Base-by-base conservation (phyloP, 768 basidiomycete species). In the Xanthoconium stramineum region DNA sequence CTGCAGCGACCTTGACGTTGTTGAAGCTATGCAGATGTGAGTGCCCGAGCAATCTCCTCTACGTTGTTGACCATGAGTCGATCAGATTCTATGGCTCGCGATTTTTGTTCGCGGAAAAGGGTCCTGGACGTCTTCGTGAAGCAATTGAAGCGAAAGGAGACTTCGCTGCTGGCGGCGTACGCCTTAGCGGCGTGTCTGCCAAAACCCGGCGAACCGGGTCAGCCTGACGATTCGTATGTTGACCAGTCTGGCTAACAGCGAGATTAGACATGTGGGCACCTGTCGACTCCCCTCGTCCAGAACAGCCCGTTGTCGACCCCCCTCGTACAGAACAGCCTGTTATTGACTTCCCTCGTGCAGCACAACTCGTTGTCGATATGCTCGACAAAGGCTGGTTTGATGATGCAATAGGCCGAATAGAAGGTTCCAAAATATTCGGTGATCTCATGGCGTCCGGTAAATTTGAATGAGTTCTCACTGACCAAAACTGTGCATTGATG, bases 331-430 rank as follows among this genome's bases (percentile, higher is more conserved):
- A 40, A 20, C 5, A 17, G 4, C 17, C 12, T 5, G n/a, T 54
- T 35, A 3, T 51, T 11, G 3, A 11, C 29, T 20, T 44, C 12
- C 3, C 13, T n/a, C 36, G 19, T 38, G 49, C 32, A 8, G 46
- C 46, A 20, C 5, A 17, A 3, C 17, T 15, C 6, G n/a, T 54
- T 35, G 5, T 51, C 15, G 3, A 11, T 15, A 54, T 60, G 59
- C 3, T 60, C n/a, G 29, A 58, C n/a, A 60, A 60, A 20, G 38
- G 52, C 44, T 60, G 59, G 52, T 58, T 60, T 43, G 56, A 60
- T 8, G 56, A 58, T n/a, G 56, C 56, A 17, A 12, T 60, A 1
- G 59, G 59, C 13, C 52, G 37, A 29, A 45, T 60, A 3, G 56
- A 58, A 47, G 59, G 59, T 2, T 38, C 17, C 13, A 8, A 47